Evolutionary conservation across 495 filamentous ascomycete species (phyloP).

Genomic region (Daldinia grandis): DNA sequence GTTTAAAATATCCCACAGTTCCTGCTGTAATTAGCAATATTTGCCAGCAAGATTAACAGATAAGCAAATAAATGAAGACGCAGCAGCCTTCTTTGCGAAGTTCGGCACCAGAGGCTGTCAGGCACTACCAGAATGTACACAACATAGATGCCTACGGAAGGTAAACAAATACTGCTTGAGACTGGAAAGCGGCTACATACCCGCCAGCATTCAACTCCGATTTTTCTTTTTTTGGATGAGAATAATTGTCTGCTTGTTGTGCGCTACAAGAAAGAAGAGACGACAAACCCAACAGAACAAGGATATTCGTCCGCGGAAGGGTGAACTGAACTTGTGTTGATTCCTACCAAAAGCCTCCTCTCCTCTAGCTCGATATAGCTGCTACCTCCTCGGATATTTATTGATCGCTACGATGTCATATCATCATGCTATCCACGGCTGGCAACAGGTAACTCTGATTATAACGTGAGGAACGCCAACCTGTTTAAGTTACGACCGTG

Average conservation of each 20-base stretch:
- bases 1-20: background rate
- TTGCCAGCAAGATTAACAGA: background rate
- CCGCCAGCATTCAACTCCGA: background rate
- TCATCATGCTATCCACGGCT: constrained; percentile 22
- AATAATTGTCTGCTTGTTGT: background rate
- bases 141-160: background rate
- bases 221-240: background rate
- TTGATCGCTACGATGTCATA: constrained; percentile 28
- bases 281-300: background rate
- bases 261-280: background rate
- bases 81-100: background rate
- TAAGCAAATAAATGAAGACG: background rate
- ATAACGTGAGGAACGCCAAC: constrained; percentile 29
- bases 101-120: background rate
- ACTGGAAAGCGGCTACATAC: background rate
- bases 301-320: background rate
- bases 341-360: background rate
- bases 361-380: background rate
- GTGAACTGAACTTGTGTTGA: background rate
- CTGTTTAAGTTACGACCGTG: background rate
- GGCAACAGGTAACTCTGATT: constrained; percentile 37
- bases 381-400: background rate
- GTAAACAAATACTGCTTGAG: background rate
- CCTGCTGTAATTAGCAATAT: background rate
- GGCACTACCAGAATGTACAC: too few species aligned